Base-by-base conservation (phyloP, 2,329 filamentous ascomycete species). In the Keithomyces neogunnii region DNA sequence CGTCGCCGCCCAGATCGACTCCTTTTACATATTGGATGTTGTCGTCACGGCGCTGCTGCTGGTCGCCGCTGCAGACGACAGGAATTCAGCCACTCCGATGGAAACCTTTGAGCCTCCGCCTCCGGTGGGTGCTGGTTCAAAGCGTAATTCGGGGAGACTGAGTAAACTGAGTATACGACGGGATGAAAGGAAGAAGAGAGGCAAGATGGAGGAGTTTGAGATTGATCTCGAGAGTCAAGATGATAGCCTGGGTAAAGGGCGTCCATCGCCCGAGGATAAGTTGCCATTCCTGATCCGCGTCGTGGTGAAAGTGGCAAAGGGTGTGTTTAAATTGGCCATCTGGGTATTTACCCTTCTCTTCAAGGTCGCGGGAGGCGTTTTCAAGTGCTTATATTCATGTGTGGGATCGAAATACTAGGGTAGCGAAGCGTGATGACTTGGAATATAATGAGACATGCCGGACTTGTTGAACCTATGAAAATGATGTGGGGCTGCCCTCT, bases 161-260 rank as follows among this genome's bases (percentile, higher is more conserved):
- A 66, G 63, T 49, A 63, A 60, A 39, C 61, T 64, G 49, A 63
- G 65, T 45, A 60, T 62, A 48, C 56, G 62, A 45, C 57, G 59
- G 2, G 58, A 68, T 32, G 57, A 64, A 35, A 62, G 62, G 44
- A 63, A 60, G 59, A 67, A 65, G 57, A 63, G 65, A 50, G 63
- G 63, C 36, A 73, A 71, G 56, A 72, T 79, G 61, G 77, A 83
- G 57, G 74, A 77, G 58, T 77, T 84, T 52, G 82, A 70, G 63
- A 67, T 84, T 38, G 82, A 85, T 57, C 63, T 85, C 4, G 82
- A 84, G 66, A 85, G 81, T 61, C 82, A 85, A 64, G 69, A 71
- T 49, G 76, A 73, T 56, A 75, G 69, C 55, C 53, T 66, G 29
- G 61, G 61, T 36, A 71, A 66, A 55, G 47, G 49, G n/a, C 63